Conservation (phyloP, 306 rosid species). For the Boehmeria nivea region DNA sequence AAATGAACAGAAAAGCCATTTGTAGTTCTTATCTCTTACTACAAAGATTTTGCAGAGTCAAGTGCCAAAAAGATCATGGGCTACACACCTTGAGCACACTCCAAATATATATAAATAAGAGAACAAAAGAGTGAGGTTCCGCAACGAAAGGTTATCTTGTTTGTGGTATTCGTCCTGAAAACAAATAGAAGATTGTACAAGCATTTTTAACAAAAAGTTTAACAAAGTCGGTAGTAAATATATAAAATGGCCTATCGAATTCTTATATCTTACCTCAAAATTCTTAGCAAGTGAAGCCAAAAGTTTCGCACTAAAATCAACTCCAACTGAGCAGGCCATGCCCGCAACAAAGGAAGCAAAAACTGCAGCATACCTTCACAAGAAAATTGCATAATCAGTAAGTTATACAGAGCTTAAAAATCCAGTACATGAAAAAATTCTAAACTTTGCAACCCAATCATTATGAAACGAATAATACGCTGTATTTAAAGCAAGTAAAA, state of each 20-base stretch:
- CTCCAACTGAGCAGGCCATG: slow-evolving; percentile 73
- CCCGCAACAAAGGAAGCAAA: slow-evolving; percentile 91
- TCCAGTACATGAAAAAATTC: not conserved
- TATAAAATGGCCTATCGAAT: not conserved
- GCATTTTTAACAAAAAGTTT: too few species aligned
- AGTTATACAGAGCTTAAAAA: not conserved
- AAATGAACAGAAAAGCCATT: too few species aligned
- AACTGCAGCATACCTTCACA: slow-evolving; percentile 81
- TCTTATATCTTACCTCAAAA: slow-evolving; percentile 60
- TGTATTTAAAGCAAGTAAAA: not conserved
- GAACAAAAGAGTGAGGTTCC: slow-evolving; percentile 72
- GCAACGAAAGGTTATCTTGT: slow-evolving; percentile 76
- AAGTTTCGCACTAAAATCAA: slow-evolving; percentile 73
- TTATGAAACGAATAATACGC: too few species aligned
- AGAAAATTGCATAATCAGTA: not conserved
- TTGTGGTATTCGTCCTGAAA: slow-evolving; percentile 70
- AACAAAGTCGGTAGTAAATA: too few species aligned
- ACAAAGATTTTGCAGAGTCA: too few species aligned
- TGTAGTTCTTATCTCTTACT: too few species aligned
- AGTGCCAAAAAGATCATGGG: slow-evolving; percentile 1
- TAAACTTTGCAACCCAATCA: not conserved
- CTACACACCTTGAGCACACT: slow-evolving; percentile 70
- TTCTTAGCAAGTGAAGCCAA: slow-evolving; percentile 75
- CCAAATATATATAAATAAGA: slow-evolving; percentile 80
- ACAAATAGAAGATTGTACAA: too few species aligned